Conservation (phyloP, 768 basidiomycete species). For the Paxillus involutus region DNA sequence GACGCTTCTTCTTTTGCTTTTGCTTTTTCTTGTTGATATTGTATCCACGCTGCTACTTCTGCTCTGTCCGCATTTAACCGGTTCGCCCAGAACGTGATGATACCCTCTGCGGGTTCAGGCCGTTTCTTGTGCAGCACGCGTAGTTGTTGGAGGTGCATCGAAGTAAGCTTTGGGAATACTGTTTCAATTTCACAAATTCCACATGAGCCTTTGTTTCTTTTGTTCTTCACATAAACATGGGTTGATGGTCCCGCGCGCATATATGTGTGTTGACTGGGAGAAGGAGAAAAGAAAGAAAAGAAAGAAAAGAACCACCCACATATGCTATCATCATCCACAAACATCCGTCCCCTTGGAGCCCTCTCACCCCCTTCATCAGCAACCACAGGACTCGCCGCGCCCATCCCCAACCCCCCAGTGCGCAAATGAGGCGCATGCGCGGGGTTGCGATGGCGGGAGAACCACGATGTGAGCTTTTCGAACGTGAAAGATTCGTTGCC, state of each 20-base stretch:
- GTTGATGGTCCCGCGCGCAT: not conserved
- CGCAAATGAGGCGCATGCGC: not conserved
- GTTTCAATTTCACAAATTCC: not conserved
- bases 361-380: not conserved
- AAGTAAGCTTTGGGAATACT: slow-evolving; percentile 30
- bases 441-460: slow-evolving; percentile 18
- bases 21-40: slow-evolving; percentile 29
- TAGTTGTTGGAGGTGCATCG: slow-evolving; percentile 22
- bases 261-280: not conserved
- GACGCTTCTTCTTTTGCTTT: slow-evolving; percentile 13
- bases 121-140: slow-evolving; percentile 15
- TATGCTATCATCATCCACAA: slow-evolving; percentile 24
- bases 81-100: slow-evolving; percentile 27
- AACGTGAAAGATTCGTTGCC: slow-evolving; percentile 21
- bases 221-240: too few species aligned
- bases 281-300: not conserved
- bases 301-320: slow-evolving; percentile 15
- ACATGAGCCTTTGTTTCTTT: not conserved
- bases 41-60: slow-evolving; percentile 26
- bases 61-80: slow-evolving; percentile 16
- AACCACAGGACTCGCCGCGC: not conserved
- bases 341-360: not conserved
- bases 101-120: slow-evolving; percentile 13
- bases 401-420: not conserved
- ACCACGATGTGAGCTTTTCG: slow-evolving; percentile 20